These are phyloP conservation scores for Inga leiocalycina DNA, from an alignment of 306 rosid genomes.

Conservation along the genomic window DNA sequence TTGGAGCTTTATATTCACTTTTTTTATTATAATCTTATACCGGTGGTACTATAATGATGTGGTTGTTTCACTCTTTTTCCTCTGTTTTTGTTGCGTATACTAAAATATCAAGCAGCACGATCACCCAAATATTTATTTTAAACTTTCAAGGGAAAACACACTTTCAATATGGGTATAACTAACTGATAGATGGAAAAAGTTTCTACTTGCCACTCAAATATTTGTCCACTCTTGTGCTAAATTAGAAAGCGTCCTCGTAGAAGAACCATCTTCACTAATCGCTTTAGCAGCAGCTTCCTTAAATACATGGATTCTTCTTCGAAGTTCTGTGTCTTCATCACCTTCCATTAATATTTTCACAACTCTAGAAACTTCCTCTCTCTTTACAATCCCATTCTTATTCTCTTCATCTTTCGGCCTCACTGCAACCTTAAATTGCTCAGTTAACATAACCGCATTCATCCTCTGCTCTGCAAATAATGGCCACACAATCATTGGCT, in stretches of 20 bases:
- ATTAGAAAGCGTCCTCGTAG: background rate
- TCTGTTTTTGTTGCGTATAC: no score
- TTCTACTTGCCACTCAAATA: background rate
- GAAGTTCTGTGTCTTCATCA: constrained; percentile 7
- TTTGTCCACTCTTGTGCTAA: background rate
- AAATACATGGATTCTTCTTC: background rate
- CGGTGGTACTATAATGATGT: no score
- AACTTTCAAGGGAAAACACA: no score
- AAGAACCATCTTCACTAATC: background rate
- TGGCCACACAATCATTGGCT: constrained; percentile 15
- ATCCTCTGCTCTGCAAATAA: constrained; percentile 6
- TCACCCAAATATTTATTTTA: no score
- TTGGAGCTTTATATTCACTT: no score
- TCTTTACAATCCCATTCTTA: background rate
- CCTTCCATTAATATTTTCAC: constrained; percentile 1
- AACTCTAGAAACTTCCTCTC: constrained; percentile 5
- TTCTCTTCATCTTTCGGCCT: constrained; percentile 2
- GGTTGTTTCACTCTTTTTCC: no score
- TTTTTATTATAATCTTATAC: no score
- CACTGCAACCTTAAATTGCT: constrained; percentile 4
- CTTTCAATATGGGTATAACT: no score
- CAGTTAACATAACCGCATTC: background rate
- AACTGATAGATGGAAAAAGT: no score
- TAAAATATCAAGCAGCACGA: no score
- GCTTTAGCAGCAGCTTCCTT: constrained; percentile 16